Base-by-base conservation (phyloP, 371 early-diverging fungal genomes). In the Chytridiales sp. region DNA sequence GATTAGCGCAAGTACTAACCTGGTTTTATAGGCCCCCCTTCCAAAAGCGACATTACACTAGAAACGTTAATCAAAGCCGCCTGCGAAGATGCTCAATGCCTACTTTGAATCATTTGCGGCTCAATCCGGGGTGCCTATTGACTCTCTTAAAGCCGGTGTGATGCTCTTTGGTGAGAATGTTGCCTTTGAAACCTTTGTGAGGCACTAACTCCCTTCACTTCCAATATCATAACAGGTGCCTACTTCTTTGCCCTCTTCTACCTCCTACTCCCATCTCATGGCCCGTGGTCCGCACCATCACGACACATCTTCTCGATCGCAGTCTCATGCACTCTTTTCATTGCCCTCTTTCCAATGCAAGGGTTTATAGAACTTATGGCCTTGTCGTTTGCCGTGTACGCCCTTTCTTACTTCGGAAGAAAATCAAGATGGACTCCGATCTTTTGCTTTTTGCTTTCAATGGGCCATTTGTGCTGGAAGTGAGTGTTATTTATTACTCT, bases 391-490 rank as follows among this genome's bases (percentile, higher is more conserved):
- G 68, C 79, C 13, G 79, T 84, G 15, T 92, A 85, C 68, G 35
- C 73, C 4, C 60, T 89, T 24, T 73, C 84, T 62, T 70, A 68
- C 0, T 62, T 57, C 27, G 71, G 76, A 29, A 61, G 70, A 52
- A 72, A 75, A 3, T 74, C 70, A 17, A 19, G 39, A 11, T 77
- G 74, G 59, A 86, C 76, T 29, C 87, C 93, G 0, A 69, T 79
- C 57, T 57, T 85, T 5, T 88, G 89, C 40, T 91, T 92, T 71
- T 58, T 79, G 2, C 67, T 79, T 30, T 83, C 84, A 4, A 86
- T 95, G 88, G 59, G 64, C 31, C 92, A 92, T 64, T 82, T 95
- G 86, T 81, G 85, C 39, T 69, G 80, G 40, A 82, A 79, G 87
- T 15, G 26, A 21, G n/a, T 0, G 9, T 52, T 43, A 21, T 29